phyloP scores from a whole-genome alignment of 1,139 yeast species.

The Blastobotrys proliferans region DNA sequence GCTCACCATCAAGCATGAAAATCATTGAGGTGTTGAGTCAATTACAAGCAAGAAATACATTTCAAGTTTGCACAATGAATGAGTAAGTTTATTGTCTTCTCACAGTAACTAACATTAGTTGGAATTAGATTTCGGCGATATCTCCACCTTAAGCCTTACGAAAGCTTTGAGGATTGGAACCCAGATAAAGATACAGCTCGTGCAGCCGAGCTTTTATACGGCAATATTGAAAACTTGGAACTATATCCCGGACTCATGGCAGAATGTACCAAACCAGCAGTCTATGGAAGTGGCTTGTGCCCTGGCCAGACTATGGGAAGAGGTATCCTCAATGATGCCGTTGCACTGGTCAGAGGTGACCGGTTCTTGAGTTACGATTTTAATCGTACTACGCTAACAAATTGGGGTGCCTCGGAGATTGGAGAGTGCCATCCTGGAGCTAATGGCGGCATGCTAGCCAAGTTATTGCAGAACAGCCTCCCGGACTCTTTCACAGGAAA shows the following conservation, averaged over 20 bases:
- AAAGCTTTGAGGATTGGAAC: conserved; percentile 13
- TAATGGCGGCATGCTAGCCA: conserved; percentile 10
- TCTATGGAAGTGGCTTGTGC: conserved; percentile 12
- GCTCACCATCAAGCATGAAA: conserved; percentile 10
- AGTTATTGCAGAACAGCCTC: conserved; percentile 8
- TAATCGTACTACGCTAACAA: conserved; percentile 12
- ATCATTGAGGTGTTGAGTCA: conserved; percentile 11
- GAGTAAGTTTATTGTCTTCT: not conserved
- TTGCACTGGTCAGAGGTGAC: conserved; percentile 13
- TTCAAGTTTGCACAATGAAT: conserved; percentile 12
- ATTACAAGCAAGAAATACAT: conserved; percentile 12
- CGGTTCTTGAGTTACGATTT: conserved; percentile 12
- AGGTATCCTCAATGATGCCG: conserved; percentile 13
- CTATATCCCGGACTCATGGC: conserved; percentile 14
- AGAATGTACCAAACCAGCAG: conserved; percentile 12
- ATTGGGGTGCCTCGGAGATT: conserved; percentile 13
- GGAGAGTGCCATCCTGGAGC: conserved; percentile 10
- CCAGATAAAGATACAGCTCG: conserved; percentile 13
- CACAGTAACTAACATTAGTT: too few relatives aligned
- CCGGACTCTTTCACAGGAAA: conserved; percentile 13
- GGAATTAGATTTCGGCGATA: conserved; percentile 8
- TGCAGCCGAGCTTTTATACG: conserved; percentile 12
- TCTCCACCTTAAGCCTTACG: conserved; percentile 12
- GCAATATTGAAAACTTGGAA: conserved; percentile 12
- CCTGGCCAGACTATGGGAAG: conserved; percentile 14